phyloP scores from a whole-genome alignment of 2,329 filamentous ascomycete genomes.

The Plectosphaerella plurivora region DNA sequence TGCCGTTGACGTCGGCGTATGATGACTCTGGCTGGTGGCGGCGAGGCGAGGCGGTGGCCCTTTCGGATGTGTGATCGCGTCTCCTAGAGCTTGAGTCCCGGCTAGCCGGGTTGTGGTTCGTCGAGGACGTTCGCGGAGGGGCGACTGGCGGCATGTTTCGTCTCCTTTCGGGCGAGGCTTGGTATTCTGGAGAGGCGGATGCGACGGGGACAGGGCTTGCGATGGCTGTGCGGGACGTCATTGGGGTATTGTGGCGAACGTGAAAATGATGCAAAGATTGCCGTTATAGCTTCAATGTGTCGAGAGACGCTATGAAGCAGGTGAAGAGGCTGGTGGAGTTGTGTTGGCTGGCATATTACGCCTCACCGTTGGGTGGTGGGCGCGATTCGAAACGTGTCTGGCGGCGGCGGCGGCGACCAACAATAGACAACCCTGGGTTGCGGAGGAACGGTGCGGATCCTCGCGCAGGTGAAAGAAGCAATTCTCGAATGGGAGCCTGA shows the following conservation, averaged over 20 bases:
- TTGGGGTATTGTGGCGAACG: constrained; percentile 26
- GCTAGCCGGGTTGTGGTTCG: constrained; percentile 31
- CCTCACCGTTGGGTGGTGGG: background rate
- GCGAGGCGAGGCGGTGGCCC: constrained; percentile 35
- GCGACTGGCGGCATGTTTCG: constrained; percentile 65
- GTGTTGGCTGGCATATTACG: background rate
- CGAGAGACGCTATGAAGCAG: background rate
- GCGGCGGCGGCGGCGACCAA: too few relatives aligned
- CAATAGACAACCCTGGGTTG: too few relatives aligned
- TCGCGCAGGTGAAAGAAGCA: too few relatives aligned
- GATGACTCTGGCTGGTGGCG: constrained; percentile 30
- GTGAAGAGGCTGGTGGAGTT: background rate
- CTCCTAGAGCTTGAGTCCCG: constrained; percentile 37
- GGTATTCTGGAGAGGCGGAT: constrained; percentile 31
- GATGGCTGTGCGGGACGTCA: constrained; percentile 43
- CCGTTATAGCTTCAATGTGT: background rate
- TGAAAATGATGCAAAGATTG: background rate
- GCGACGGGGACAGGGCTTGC: constrained; percentile 34
- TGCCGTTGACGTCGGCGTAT: constrained; percentile 28
- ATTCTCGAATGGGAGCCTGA: too few relatives aligned
- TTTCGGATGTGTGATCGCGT: constrained; percentile 39
- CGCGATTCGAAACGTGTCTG: background rate
- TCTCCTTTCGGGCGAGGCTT: constrained; percentile 18
- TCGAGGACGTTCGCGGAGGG: constrained; percentile 79
- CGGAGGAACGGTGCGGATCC: too few relatives aligned